These are phyloP conservation scores for Claviceps sp. DNA, from an alignment of 2,329 filamentous ascomycete species.

Conservation along the genomic window DNA sequence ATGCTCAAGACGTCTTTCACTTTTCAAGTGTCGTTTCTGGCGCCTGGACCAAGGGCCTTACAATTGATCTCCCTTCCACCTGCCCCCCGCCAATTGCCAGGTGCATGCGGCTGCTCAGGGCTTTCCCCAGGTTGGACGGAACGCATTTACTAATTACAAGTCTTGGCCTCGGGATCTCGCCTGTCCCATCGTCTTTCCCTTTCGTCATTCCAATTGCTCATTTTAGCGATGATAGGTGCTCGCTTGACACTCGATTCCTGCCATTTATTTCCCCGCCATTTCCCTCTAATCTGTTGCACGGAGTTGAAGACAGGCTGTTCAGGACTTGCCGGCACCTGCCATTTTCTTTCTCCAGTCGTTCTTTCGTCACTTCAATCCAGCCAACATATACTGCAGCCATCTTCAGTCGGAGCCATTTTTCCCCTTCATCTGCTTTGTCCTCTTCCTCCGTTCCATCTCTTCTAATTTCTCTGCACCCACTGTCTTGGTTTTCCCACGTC, in stretches of 20 bases:
- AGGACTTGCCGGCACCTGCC: constrained; percentile 16
- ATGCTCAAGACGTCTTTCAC: neutral
- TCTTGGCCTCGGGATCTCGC: constrained; percentile 2
- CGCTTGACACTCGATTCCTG: constrained; percentile 11
- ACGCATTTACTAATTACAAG: neutral
- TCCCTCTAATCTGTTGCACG: constrained; percentile 8
- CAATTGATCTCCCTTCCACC: constrained; percentile 1
- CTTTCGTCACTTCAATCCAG: neutral
- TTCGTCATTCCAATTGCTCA: neutral
- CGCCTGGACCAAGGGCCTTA: neutral
- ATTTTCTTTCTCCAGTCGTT: constrained; percentile 5
- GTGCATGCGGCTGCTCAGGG: constrained; percentile 5
- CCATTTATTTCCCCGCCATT: constrained; percentile 12
- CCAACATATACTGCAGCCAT: constrained; percentile 6
- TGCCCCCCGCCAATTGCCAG: constrained; percentile 1
- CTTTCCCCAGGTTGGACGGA: neutral
- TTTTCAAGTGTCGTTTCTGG: neutral
- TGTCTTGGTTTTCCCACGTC: constrained; percentile 11
- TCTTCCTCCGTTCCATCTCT: constrained; percentile 7
- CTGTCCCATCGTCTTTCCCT: constrained; percentile 5
- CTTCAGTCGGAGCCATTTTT: constrained; percentile 1
- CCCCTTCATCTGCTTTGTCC: constrained; percentile 6
- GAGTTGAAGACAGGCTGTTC: constrained; percentile 6
- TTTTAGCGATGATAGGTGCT: constrained; percentile 1
- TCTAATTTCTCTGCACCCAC: constrained; percentile 8